Base-by-base conservation (phyloP, 305 asterid species). In the Solanum chacoense region DNA sequence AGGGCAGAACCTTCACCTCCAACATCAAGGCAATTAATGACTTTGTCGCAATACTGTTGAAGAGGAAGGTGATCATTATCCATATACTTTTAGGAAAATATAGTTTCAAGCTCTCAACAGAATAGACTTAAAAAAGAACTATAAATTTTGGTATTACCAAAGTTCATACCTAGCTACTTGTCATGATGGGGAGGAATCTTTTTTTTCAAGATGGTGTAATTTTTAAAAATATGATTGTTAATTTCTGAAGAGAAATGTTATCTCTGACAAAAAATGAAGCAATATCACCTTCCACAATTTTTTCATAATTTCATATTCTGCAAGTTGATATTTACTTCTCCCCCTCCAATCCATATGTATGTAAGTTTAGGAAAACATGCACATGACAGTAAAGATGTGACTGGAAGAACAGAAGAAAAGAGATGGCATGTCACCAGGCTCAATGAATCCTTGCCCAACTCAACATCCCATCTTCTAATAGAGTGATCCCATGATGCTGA, bases 401-500 rank as follows among this genome's bases (percentile, higher is more conserved):
- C 87, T 11, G 42, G 72, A 50, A 83, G 87, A 83, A 83, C 38
- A 50, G 42, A 83, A 50, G 31, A 32, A 83, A 50, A 83, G 42
- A 83, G 42, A 50, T 20, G 73, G 73, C 36, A 83, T 50, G 29
- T 91, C 88, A 97, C 99, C 93, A 96, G 91, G 93, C 87, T 94
- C 79, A 91, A 76, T 71, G 93, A 88, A 90, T 95, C 95, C 91
- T 93, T 94, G 91, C 98, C 98, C 8, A 94, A 94, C 93, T 92
- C 98, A 91, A 95, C 98, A 91, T 97, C 99, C 99, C 99, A 97
- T 91, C 93, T 94, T 93, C 95, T 94, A 87, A 96, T 94, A 87
- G 98, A 94, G 91, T 96, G 98, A 92, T 97, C 99, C 98, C 98
- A 97, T 79, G 99, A 95, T 65, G 96, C 96, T 75, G 99, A 97